A percentile compares a stretch with the other conserved stretches of the same genome.
These are phyloP conservation scores for Cardiospermum halicacabum DNA, from an alignment of 345 rosid genomes.

Conservation along the genomic window DNA sequence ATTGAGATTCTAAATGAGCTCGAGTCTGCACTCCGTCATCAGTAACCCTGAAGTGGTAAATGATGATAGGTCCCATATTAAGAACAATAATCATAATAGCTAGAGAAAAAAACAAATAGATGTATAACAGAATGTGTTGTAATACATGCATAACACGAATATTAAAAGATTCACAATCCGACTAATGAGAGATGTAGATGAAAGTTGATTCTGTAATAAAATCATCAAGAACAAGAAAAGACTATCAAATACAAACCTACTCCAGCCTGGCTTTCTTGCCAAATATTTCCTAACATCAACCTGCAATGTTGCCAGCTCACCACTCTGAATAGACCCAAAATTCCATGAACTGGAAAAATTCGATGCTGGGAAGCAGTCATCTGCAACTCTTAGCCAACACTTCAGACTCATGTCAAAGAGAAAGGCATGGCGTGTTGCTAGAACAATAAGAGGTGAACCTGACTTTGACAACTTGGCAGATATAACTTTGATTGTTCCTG, in stretches of 20 bases:
- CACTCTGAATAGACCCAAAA: slow-evolving; percentile 76
- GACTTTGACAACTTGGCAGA: slow-evolving; percentile 91
- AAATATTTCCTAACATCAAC: slow-evolving; percentile 90
- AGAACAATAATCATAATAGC: slow-evolving; percentile 1
- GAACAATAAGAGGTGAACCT: slow-evolving; percentile 90
- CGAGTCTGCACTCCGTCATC: slow-evolving; percentile 97
- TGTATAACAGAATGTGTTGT: not conserved
- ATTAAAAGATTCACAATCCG: not conserved
- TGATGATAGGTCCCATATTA: slow-evolving; percentile 4
- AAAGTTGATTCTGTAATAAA: not conserved
- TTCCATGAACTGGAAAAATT: slow-evolving; percentile 93
- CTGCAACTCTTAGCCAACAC: slow-evolving; percentile 99
- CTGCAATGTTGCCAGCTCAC: slow-evolving; percentile 93
- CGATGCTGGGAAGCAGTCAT: slow-evolving; percentile 98
- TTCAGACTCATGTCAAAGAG: slow-evolving; percentile 79
- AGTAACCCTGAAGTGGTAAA: slow-evolving; percentile 54
- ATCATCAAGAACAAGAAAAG: slow-evolving; percentile 3
- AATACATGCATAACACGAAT: not conserved
- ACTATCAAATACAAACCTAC: slow-evolving; percentile 51
- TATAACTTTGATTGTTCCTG: slow-evolving; percentile 84
- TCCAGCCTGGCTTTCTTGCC: slow-evolving; percentile 98
- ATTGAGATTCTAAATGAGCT: slow-evolving; percentile 94
- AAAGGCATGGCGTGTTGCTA: slow-evolving; percentile 94
- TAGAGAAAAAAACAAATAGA: not conserved
- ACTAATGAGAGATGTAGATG: not conserved